These are phyloP conservation scores for Toxicodendron radicans DNA, from an alignment of 345 rosid species.

Conservation along the genomic window DNA sequence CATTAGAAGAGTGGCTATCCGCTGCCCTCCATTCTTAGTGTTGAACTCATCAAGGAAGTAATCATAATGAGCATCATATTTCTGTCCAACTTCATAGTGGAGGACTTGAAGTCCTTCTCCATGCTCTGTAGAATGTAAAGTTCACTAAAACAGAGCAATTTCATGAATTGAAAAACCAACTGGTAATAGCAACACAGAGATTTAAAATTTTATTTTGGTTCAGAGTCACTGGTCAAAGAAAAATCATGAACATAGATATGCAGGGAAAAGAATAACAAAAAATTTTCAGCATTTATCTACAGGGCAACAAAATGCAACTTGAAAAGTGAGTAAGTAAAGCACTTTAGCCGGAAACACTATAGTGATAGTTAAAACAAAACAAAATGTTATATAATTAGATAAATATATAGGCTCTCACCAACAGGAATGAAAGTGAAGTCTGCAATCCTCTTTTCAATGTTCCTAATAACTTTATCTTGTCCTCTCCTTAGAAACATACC, in stretches of 20 bases:
- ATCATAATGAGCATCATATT: slow-evolving; percentile 85
- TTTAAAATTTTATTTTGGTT: neutral
- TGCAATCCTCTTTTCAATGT: slow-evolving; percentile 84
- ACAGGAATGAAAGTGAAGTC: slow-evolving; percentile 79
- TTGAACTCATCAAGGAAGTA: slow-evolving; percentile 91
- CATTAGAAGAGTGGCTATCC: slow-evolving; percentile 92
- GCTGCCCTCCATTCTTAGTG: slow-evolving; percentile 85
- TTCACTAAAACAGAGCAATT: neutral
- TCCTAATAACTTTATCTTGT: slow-evolving; percentile 54
- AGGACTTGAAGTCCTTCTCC: slow-evolving; percentile 94
- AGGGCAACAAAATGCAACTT: neutral
- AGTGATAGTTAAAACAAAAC: neutral
- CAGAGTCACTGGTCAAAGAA: neutral
- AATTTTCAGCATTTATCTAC: neutral
- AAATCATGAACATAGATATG: neutral
- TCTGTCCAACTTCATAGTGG: slow-evolving; percentile 86
- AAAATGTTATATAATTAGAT: neutral
- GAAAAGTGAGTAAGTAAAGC: neutral
- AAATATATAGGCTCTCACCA: slow-evolving; percentile 34
- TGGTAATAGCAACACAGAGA: neutral
- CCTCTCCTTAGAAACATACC: slow-evolving; percentile 88
- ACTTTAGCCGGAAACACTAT: neutral
- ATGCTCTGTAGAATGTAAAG: slow-evolving; percentile 54
- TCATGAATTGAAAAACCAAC: neutral
- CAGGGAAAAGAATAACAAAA: neutral